Percentiles rank a stretch among this genome's conserved stretches.
Evolutionary conservation across 1,139 yeast species (phyloP).

Genomic region (Insectozyma bohioensis): DNA sequence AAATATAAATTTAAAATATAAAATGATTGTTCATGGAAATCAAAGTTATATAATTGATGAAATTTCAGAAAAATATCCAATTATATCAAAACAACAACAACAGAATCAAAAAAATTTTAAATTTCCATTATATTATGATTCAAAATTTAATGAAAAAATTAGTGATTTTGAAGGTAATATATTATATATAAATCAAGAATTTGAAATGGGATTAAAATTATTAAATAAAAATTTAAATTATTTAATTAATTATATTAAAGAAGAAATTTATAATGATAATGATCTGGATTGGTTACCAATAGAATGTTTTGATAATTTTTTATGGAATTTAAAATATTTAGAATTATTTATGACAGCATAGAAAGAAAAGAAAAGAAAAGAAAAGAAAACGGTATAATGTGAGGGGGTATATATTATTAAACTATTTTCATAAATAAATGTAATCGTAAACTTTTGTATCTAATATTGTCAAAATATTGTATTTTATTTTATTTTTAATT

Average conservation of each 20-base stretch:
- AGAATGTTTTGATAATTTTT: slow-evolving; percentile 42
- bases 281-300: slow-evolving; percentile 24
- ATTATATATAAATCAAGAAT: slow-evolving; percentile 24
- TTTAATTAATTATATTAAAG: slow-evolving; percentile 26
- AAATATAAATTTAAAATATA: slow-evolving; percentile 27
- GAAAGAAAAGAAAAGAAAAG: neutral
- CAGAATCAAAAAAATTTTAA: too few species aligned
- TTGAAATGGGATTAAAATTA: slow-evolving; percentile 36
- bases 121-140: slow-evolving; percentile 33
- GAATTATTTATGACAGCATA: slow-evolving; percentile 35
- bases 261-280: slow-evolving; percentile 16
- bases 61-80: slow-evolving; percentile 17
- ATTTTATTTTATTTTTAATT: too few species aligned
- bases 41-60: slow-evolving; percentile 29
- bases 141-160: slow-evolving; percentile 21
- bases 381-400: slow-evolving; percentile 1
- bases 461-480: too few species aligned
- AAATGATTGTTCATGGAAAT: slow-evolving; percentile 25
- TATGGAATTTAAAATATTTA: slow-evolving; percentile 44
- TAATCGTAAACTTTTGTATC: too few species aligned
- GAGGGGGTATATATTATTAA: slow-evolving; percentile 2
- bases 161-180: slow-evolving; percentile 12
- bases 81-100: too few species aligned
- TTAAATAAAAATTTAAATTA: slow-evolving; percentile 32
- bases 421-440: neutral